Evolutionary conservation across 108 stramenopile species (phyloP).

Genomic region (Nitzschia putrida): DNA sequence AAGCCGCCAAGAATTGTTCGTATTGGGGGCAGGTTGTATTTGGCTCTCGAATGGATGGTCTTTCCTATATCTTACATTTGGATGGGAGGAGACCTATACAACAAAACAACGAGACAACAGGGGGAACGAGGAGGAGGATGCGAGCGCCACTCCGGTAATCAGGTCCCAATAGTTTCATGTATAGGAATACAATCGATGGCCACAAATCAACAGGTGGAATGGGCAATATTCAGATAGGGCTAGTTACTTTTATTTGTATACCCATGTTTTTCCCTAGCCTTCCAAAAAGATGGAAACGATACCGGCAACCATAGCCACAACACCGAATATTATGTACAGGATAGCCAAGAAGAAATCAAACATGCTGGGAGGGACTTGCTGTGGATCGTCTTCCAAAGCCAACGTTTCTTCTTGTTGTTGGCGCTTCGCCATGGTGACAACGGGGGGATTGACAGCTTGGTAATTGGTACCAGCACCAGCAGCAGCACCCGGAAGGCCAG

Average conservation of each 20-base stretch:
- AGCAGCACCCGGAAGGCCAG: background rate
- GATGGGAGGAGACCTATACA: background rate
- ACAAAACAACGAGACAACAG: too few species aligned
- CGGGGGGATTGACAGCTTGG: constrained; percentile 39
- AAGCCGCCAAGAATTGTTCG: background rate
- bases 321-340: constrained; percentile 63
- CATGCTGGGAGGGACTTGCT: constrained; percentile 50
- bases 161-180: too few species aligned
- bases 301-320: constrained; percentile 69
- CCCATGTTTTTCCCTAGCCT: too few species aligned
- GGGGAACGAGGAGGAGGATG: too few species aligned
- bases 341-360: constrained; percentile 75
- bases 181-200: too few species aligned
- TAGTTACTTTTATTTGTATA: too few species aligned
- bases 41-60: background rate
- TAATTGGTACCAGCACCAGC: background rate
- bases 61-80: background rate
- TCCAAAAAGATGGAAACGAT: constrained; percentile 51
- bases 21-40: constrained; percentile 1
- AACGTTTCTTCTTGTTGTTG: constrained; percentile 39
- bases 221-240: too few species aligned
- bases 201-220: too few species aligned
- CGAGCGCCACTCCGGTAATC: too few species aligned
- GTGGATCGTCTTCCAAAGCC: constrained; percentile 56
- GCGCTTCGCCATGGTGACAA: constrained; percentile 33